phyloP scores from a whole-genome alignment of 352 stramenopile species.

The Saprolegnia diclina region DNA sequence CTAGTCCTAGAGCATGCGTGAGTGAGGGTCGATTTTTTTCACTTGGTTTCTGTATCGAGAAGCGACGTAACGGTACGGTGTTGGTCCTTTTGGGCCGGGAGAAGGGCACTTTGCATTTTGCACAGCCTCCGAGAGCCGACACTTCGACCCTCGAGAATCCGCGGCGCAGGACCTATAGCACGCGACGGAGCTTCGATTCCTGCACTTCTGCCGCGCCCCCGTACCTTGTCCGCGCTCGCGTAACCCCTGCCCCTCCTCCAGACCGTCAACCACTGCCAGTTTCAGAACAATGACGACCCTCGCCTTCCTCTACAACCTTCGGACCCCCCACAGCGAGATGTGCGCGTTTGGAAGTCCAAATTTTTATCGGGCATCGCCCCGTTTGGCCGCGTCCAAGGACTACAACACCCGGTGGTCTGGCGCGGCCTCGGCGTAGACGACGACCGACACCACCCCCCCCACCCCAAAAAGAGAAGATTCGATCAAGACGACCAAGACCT shows the following conservation, averaged over 20 bases:
- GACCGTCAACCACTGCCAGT: slow-evolving; percentile 9
- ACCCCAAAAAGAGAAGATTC: slow-evolving; percentile 2
- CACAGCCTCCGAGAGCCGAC: background rate
- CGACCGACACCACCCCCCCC: background rate
- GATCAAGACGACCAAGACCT: background rate
- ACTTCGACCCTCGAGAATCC: background rate
- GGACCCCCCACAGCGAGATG: background rate
- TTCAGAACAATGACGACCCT: slow-evolving; percentile 26
- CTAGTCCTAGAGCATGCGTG: background rate
- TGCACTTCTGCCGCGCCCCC: background rate
- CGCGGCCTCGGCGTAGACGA: slow-evolving; percentile 5
- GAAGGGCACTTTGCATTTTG: background rate
- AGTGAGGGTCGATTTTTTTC: background rate
- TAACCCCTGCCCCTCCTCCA: background rate
- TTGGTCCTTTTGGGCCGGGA: background rate
- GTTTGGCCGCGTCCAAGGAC: slow-evolving; percentile 10
- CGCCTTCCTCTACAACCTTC: background rate
- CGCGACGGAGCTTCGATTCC: slow-evolving; percentile 17
- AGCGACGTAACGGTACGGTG: background rate
- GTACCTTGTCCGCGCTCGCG: background rate
- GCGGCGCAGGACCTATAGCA: slow-evolving; percentile 24
- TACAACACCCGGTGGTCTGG: slow-evolving; percentile 10
- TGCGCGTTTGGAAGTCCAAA: background rate
- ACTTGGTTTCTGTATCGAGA: background rate
- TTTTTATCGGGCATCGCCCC: slow-evolving; percentile 10